Evolutionary conservation across 1,284 basidiomycete genomes (phyloP).

Genomic region (Cutaneotrichosporon sp.): DNA sequence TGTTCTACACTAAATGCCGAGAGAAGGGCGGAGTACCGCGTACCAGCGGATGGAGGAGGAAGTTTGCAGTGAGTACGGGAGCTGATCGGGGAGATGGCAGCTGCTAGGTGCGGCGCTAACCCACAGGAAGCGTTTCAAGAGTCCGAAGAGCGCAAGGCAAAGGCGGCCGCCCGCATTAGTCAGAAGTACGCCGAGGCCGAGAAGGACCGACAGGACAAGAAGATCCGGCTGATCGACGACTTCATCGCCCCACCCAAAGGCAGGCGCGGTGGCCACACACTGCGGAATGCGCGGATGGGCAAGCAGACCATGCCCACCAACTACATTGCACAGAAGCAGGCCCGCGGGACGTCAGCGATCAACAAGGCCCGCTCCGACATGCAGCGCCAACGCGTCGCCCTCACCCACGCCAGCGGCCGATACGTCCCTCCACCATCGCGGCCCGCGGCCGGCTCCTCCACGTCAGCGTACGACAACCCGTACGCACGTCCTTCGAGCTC

Average conservation of each 20-base stretch:
- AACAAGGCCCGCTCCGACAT: slow-evolving; percentile 42
- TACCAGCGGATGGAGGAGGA: slow-evolving; percentile 44
- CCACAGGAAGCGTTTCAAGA: slow-evolving; percentile 44
- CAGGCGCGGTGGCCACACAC: background rate
- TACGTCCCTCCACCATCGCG: slow-evolving; percentile 33
- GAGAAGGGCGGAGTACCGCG: slow-evolving; percentile 33
- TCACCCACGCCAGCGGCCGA: slow-evolving; percentile 45
- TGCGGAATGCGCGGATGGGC: slow-evolving; percentile 6
- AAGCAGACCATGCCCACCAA: background rate
- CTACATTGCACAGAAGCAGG: slow-evolving; percentile 4
- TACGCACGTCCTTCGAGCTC: slow-evolving; percentile 1
- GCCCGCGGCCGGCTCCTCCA: background rate
- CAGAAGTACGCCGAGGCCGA: slow-evolving; percentile 44
- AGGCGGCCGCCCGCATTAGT: slow-evolving; percentile 35
- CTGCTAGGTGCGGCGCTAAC: too few species aligned
- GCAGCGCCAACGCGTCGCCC: slow-evolving; percentile 39
- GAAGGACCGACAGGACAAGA: slow-evolving; percentile 36
- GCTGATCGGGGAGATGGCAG: background rate
- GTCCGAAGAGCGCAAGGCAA: slow-evolving; percentile 31
- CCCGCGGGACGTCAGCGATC: slow-evolving; percentile 21
- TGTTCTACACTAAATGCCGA: slow-evolving; percentile 37
- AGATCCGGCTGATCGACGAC: slow-evolving; percentile 41
- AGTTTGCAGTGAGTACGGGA: slow-evolving; percentile 40
- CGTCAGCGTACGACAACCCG: slow-evolving; percentile 1
- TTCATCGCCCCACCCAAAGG: slow-evolving; percentile 19